Base-by-base conservation (phyloP, 371 early-diverging fungal genomes). In the Mortierella sp. region DNA sequence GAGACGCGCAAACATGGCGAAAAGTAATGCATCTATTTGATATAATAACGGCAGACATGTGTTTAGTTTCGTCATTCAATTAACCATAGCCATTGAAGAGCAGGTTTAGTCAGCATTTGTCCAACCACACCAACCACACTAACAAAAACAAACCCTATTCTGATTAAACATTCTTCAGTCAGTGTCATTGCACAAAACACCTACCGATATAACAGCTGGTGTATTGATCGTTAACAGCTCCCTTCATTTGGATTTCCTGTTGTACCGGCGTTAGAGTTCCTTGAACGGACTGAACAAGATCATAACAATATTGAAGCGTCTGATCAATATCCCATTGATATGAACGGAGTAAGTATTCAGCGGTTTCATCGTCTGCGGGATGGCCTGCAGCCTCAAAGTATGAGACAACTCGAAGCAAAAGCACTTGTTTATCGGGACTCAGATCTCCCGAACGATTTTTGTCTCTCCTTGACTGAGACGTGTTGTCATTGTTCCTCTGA, bases 161-260 rank as follows among this genome's bases (percentile, higher is more conserved):
- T 57, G 38, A 48, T 58, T 64, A 71, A 64, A 55, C 67, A 63
- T 60, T 58, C 19, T 58, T 32, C 32, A 55, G 15, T 16, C 8
- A 21, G 28, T 16, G 21, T 38, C 47, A 32, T n/a, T 33, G 33
- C 53, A 24, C 2, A n/a, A 22, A 57, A 16, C 43, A 32, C 32
- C 84, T 79, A 84, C 89, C 89, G 62, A 91, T 88, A 62, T 91
- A 91, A 63, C 91, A 91, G 32, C 86, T 86, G 24, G 91, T 91
- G 57, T 84, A 83, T 28, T 84, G 83, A 61, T 88, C 87, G 53
- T 91, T 91, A 63, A 88, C 87, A 22, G 85, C 83, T 9, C 91
- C 91, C 15, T 78, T 69, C 60, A 89, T 61, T 9, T 28, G 47
- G 10, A 50, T 70, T 11, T 78, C 69, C 45, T 73, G 75, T 40